phyloP scores from a whole-genome alignment of 257 asterid species.

The Solanum corneliomulleri region DNA sequence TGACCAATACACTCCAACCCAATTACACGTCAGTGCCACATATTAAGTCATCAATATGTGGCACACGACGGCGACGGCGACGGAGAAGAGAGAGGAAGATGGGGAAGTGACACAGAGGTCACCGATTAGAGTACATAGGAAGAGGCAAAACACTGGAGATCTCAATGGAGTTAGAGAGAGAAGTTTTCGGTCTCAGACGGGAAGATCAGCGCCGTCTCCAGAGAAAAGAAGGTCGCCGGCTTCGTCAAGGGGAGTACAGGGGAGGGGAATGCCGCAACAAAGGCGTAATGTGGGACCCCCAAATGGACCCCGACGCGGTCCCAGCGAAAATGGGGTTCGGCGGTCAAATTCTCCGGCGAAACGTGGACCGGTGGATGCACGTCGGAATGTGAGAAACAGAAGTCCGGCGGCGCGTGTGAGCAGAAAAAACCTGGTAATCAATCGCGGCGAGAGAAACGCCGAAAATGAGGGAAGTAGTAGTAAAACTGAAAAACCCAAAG shows the following conservation, averaged over 20 bases:
- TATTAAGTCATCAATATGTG: no score
- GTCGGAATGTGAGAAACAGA: conserved; percentile 21
- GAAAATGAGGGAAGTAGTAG: not conserved
- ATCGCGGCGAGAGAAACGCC: conserved; percentile 5
- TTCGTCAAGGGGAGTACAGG: conserved; percentile 27
- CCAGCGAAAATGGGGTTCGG: conserved; percentile 20
- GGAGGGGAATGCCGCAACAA: conserved; percentile 25
- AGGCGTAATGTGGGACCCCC: conserved; percentile 31
- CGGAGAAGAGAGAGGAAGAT: no score
- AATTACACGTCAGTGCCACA: no score
- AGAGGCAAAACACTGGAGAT: no score
- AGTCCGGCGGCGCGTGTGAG: conserved; percentile 3
- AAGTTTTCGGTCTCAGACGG: conserved; percentile 13
- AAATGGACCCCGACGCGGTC: conserved; percentile 19
- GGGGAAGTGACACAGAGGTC: no score
- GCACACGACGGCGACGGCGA: no score
- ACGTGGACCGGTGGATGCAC: conserved; percentile 20
- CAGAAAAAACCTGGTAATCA: not conserved
- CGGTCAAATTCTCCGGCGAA: conserved; percentile 49
- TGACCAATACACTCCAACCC: no score
- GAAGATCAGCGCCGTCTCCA: conserved; percentile 25
- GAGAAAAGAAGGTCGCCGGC: conserved; percentile 34
- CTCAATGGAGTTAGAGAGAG: no score
- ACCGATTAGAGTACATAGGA: no score
- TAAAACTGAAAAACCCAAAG: not conserved